Evolutionary conservation across 352 stramenopile species (phyloP).

Genomic region (Elongisporangium anandrum): DNA sequence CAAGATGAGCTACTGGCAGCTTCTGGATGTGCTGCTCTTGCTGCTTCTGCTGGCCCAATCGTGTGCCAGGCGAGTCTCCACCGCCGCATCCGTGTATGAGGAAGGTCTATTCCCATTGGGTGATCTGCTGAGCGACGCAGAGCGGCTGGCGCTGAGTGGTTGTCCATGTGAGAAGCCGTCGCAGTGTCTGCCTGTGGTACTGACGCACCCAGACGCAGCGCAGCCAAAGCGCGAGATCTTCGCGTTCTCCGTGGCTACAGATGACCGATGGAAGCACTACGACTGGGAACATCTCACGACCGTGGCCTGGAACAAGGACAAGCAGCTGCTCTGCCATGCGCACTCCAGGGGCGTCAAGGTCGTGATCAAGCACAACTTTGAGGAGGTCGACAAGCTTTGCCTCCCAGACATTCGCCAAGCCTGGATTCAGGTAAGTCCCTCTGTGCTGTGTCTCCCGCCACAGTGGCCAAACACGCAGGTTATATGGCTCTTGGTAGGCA

Average conservation of each 20-base stretch:
- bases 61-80: neutral
- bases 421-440: constrained; percentile 45
- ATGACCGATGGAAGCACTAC: constrained; percentile 72
- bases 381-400: constrained; percentile 57
- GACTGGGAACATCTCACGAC: constrained; percentile 81
- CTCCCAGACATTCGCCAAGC: constrained; percentile 31
- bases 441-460: neutral
- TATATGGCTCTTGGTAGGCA: constrained; percentile 11
- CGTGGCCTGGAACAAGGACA: constrained; percentile 81
- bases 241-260: constrained; percentile 60
- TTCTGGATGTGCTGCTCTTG: neutral
- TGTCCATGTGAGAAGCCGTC: constrained; percentile 4
- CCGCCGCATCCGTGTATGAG: neutral
- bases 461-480: neutral
- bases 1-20: neutral
- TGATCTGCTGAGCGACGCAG: neutral
- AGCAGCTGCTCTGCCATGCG: constrained; percentile 74
- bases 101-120: neutral
- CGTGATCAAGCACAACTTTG: constrained; percentile 81
- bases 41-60: neutral
- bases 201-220: neutral
- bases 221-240: constrained; percentile 58
- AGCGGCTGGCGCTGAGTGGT: neutral
- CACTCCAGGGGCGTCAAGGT: constrained; percentile 75
- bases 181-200: constrained; percentile 55